Percentiles rank a stretch among this genome's conserved stretches.
Conservation (phyloP, 2,329 filamentous ascomycete genomes). For the Cladosporium sphaerospermum region DNA sequence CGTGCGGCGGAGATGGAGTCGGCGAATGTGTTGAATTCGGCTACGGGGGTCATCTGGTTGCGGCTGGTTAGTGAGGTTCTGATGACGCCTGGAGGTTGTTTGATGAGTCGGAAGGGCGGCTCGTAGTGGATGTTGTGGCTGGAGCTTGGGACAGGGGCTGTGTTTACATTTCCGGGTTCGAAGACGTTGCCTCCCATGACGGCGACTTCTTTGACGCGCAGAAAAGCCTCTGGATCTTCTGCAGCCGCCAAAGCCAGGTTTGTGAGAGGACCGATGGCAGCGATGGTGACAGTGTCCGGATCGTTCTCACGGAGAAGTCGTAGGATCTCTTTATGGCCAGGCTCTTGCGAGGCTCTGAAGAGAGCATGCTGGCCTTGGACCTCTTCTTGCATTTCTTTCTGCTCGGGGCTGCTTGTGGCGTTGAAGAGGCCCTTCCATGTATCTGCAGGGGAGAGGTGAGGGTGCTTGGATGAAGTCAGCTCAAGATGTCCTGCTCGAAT, state of each 20-base stretch:
- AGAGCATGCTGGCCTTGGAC: slow-evolving; percentile 28
- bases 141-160: slow-evolving; percentile 15
- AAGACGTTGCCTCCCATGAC: slow-evolving; percentile 91
- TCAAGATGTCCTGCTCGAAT: background rate
- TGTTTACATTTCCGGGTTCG: slow-evolving; percentile 63
- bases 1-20: slow-evolving; percentile 53
- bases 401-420: slow-evolving; percentile 24
- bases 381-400: slow-evolving; percentile 9
- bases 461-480: slow-evolving; percentile 32
- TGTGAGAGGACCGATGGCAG: slow-evolving; percentile 86
- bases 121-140: slow-evolving; percentile 14
- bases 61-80: slow-evolving; percentile 21
- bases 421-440: slow-evolving; percentile 44
- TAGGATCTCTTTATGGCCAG: slow-evolving; percentile 83
- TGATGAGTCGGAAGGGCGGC: slow-evolving; percentile 34
- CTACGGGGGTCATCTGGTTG: slow-evolving; percentile 61
- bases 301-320: slow-evolving; percentile 76
- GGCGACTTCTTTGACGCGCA: slow-evolving; percentile 82
- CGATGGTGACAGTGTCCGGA: slow-evolving; percentile 76
- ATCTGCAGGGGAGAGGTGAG: slow-evolving; percentile 41
- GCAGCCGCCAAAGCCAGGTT: slow-evolving; percentile 85
- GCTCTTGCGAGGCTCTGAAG: slow-evolving; percentile 69
- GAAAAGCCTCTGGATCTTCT: slow-evolving; percentile 81
- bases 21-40: slow-evolving; percentile 94
- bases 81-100: slow-evolving; percentile 26